phyloP scores from a whole-genome alignment of 192 early-diverging fungal species.

The Thamnidium elegans region DNA sequence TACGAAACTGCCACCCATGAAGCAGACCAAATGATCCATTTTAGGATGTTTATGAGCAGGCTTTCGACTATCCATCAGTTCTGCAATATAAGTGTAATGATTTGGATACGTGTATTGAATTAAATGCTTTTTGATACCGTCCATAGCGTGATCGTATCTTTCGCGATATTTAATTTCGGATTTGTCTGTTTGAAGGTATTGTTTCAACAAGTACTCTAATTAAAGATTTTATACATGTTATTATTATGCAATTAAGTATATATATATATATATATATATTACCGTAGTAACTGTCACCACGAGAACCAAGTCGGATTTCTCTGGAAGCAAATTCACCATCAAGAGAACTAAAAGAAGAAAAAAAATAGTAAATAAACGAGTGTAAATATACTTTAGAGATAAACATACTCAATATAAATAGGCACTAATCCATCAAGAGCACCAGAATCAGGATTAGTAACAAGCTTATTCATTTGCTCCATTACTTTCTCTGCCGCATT shows the following conservation, averaged over 20 bases:
- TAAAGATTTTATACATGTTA: background rate
- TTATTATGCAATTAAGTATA: background rate
- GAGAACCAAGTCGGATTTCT: slow-evolving; percentile 72
- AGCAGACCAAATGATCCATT: slow-evolving; percentile 96
- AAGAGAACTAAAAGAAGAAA: slow-evolving; percentile 38
- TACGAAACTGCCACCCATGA: slow-evolving; percentile 81
- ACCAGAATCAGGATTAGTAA: slow-evolving; percentile 27
- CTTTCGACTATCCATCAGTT: slow-evolving; percentile 36
- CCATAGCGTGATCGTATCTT: slow-evolving; percentile 63
- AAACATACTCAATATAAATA: slow-evolving; percentile 56
- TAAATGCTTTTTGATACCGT: slow-evolving; percentile 66
- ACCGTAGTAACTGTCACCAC: slow-evolving; percentile 92
- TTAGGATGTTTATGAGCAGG: slow-evolving; percentile 46
- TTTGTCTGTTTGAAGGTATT: slow-evolving; percentile 71
- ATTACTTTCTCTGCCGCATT: slow-evolving; percentile 65
- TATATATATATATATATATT: slow-evolving; percentile 6
- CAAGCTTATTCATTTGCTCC: slow-evolving; percentile 47
- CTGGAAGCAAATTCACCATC: slow-evolving; percentile 54
- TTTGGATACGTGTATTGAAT: slow-evolving; percentile 55
- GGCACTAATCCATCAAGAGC: slow-evolving; percentile 72
- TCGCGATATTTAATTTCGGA: slow-evolving; percentile 59
- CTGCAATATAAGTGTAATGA: slow-evolving; percentile 65
- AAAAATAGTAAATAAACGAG: background rate
- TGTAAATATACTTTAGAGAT: background rate
- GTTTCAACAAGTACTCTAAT: slow-evolving; percentile 88